Conservation (phyloP, 2,329 filamentous ascomycete genomes). For the Annulohypoxylon truncatum region DNA sequence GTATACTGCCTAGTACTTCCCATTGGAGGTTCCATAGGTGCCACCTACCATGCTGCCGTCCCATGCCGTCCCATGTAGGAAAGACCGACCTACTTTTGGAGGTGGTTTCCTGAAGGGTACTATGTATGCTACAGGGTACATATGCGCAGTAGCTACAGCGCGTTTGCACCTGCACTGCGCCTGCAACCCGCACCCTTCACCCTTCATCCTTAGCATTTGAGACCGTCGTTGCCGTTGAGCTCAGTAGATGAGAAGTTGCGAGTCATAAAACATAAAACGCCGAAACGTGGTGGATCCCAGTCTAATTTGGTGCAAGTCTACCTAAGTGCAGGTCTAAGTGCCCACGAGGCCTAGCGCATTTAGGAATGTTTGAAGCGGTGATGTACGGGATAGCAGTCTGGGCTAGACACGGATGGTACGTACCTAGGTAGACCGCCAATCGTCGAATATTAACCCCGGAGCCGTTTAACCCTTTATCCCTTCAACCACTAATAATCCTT, state of each 20-base stretch:
- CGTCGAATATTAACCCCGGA: constrained; percentile 25
- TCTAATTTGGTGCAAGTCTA: not conserved
- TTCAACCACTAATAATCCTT: constrained; percentile 24
- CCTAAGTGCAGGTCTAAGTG: no score
- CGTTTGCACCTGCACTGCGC: not conserved
- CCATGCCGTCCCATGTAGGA: not conserved
- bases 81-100: not conserved
- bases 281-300: constrained; percentile 21
- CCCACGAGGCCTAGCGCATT: constrained; percentile 20
- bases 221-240: not conserved
- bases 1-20: not conserved
- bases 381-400: constrained; percentile 31
- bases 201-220: not conserved
- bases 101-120: not conserved
- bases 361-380: constrained; percentile 11
- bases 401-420: constrained; percentile 6
- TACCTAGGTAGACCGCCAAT: constrained; percentile 17
- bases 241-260: constrained; percentile 4
- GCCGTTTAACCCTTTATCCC: no score
- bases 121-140: not conserved
- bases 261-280: constrained; percentile 14
- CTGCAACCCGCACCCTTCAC: not conserved
- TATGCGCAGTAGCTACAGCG: not conserved
- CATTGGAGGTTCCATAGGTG: not conserved
- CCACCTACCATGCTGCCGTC: not conserved